Percentiles rank a stretch among this genome's conserved stretches.
phyloP scores from a whole-genome alignment of 306 rosid species.

The Malus fusca region DNA sequence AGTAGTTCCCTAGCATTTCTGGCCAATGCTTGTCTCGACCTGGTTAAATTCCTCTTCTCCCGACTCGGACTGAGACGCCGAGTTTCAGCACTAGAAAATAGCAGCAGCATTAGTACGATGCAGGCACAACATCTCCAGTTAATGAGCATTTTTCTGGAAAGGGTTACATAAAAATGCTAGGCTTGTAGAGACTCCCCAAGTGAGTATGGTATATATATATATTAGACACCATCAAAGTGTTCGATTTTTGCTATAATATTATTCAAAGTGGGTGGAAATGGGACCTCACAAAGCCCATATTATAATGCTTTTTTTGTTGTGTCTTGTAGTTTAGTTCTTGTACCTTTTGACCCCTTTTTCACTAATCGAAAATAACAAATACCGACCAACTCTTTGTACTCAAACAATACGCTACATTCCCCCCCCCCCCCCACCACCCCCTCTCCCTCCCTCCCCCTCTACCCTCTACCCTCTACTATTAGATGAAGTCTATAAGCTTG shows the following conservation, averaged over 20 bases:
- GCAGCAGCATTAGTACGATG: constrained; percentile 7
- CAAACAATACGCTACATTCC: not conserved
- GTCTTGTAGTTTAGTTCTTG: not conserved
- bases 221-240: not conserved
- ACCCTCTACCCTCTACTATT: too few species aligned
- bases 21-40: not conserved
- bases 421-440: too few species aligned
- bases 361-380: constrained; percentile 5
- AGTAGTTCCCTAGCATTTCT: not conserved
- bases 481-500: too few species aligned
- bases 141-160: not conserved
- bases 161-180: not conserved
- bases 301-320: not conserved
- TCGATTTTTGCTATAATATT: not conserved
- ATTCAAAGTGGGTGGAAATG: not conserved
- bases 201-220: not conserved
- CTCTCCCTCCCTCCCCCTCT: too few species aligned
- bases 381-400: not conserved
- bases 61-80: constrained; percentile 2
- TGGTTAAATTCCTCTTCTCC: not conserved
- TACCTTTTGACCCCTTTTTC: not conserved
- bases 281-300: not conserved
- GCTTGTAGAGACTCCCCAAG: not conserved
- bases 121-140: not conserved
- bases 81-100: constrained; percentile 4